These are phyloP conservation scores for Neofusicoccum ribis DNA, from an alignment of 2,329 filamentous ascomycete genomes.

Conservation along the genomic window DNA sequence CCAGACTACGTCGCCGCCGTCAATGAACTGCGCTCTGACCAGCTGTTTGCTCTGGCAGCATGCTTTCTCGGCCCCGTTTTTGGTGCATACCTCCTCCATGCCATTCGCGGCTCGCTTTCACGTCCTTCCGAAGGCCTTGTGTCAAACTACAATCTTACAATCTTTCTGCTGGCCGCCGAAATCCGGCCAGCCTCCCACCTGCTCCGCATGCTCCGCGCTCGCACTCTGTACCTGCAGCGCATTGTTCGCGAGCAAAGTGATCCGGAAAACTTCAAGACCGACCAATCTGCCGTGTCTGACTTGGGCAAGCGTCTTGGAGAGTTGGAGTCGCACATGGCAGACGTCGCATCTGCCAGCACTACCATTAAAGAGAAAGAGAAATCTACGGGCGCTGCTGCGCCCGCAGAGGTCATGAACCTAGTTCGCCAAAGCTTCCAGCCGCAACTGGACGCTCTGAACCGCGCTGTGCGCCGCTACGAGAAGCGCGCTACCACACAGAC, in stretches of 20 bases:
- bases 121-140: slow-evolving; percentile 82
- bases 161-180: slow-evolving; percentile 86
- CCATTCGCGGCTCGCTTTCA: slow-evolving; percentile 77
- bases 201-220: slow-evolving; percentile 74
- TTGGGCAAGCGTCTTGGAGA: slow-evolving; percentile 60
- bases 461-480: slow-evolving; percentile 87
- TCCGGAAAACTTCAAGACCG: slow-evolving; percentile 29
- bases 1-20: slow-evolving; percentile 46
- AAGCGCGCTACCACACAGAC: slow-evolving; percentile 78
- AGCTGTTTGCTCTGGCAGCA: slow-evolving; percentile 70
- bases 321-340: slow-evolving; percentile 61
- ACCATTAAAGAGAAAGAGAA: slow-evolving; percentile 27
- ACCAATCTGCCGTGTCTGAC: slow-evolving; percentile 25
- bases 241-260: slow-evolving; percentile 50
- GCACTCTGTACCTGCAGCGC: slow-evolving; percentile 79
- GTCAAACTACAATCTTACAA: slow-evolving; percentile 88
- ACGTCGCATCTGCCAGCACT: slow-evolving; percentile 36
- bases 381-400: background rate
- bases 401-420: slow-evolving; percentile 49
- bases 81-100: slow-evolving; percentile 81
- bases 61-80: slow-evolving; percentile 78
- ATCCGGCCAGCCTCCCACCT: slow-evolving; percentile 79
- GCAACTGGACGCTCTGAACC: slow-evolving; percentile 83
- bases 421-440: slow-evolving; percentile 69
- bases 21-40: slow-evolving; percentile 70